Percentiles rank a stretch among this genome's conserved stretches.
phyloP scores from a whole-genome alignment of 2,329 filamentous ascomycete species.

The Furcasterigmium furcatum region DNA sequence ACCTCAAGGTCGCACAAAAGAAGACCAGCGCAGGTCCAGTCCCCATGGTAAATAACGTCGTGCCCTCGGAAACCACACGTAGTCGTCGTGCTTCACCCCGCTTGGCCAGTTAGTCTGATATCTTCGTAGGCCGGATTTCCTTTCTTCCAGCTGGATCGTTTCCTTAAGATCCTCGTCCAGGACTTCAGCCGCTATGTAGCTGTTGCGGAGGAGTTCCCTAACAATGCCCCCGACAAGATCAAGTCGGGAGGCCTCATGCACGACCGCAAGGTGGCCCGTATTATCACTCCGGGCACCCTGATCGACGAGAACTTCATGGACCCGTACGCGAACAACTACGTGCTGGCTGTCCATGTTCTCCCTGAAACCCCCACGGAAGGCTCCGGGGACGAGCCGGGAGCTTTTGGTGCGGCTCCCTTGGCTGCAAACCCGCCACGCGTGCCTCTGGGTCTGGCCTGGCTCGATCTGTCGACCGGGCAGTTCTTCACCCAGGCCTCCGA shows the following conservation, averaged over 20 bases:
- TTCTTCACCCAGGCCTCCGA: constrained; percentile 83
- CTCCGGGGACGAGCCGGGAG: constrained; percentile 6
- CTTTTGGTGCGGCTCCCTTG: constrained; percentile 4
- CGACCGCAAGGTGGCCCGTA: constrained; percentile 77
- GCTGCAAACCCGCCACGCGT: constrained; percentile 14
- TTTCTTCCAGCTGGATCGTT: constrained; percentile 87
- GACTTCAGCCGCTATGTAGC: constrained; percentile 90
- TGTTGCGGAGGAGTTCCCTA: constrained; percentile 88
- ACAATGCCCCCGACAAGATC: constrained; percentile 64
- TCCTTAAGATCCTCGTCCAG: constrained; percentile 88
- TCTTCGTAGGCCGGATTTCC: constrained; percentile 77
- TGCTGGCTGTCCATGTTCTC: constrained; percentile 68
- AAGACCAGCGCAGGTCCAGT: constrained; percentile 77
- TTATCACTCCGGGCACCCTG: constrained; percentile 90
- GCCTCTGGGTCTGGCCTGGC: constrained; percentile 79
- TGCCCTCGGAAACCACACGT: background rate
- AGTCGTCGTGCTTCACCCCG: constrained; percentile 10
- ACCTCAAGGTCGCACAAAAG: constrained; percentile 76
- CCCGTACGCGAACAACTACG: constrained; percentile 88
- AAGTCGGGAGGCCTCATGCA: constrained; percentile 79
- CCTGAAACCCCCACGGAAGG: background rate
- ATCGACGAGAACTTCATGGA: constrained; percentile 99
- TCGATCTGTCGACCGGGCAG: constrained; percentile 91
- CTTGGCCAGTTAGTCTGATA: constrained; percentile 16
- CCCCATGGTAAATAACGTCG: constrained; percentile 65